These are phyloP conservation scores for Lactifluus hygrophoroides DNA, from an alignment of 768 basidiomycete species.

Conservation along the genomic window DNA sequence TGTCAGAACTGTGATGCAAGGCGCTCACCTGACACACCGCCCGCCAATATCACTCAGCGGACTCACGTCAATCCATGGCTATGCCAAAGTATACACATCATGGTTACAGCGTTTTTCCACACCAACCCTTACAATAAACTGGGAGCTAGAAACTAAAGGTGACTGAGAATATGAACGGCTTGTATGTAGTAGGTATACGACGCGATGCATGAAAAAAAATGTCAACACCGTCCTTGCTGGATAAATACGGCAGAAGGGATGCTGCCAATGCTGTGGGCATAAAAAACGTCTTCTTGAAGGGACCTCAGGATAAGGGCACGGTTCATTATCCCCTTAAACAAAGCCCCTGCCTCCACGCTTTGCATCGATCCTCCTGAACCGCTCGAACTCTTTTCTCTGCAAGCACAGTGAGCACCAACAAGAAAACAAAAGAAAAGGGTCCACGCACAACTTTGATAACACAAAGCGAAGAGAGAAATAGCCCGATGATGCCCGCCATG, in stretches of 20 bases:
- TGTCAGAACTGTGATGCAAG: too few relatives aligned
- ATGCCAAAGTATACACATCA: background rate
- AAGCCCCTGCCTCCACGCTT: conserved; percentile 85
- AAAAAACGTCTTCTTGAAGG: background rate
- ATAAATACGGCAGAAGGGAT: background rate
- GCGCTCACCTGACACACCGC: too few relatives aligned
- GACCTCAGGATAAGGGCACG: background rate
- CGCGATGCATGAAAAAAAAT: background rate
- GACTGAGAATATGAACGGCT: background rate
- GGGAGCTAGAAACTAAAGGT: background rate
- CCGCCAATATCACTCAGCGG: background rate
- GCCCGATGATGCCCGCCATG: conserved; percentile 66
- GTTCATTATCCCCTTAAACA: conserved; percentile 39
- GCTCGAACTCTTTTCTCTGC: conserved; percentile 70
- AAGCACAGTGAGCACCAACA: background rate
- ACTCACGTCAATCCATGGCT: background rate
- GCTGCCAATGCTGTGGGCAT: background rate
- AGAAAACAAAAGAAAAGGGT: background rate
- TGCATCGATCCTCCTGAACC: conserved; percentile 83
- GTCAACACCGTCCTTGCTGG: background rate
- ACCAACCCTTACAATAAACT: background rate
- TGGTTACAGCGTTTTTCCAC: background rate
- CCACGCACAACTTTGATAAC: conserved; percentile 75
- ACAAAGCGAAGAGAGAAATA: conserved; percentile 77
- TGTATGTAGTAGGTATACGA: background rate